A percentile compares a stretch with the other conserved stretches of the same genome.
These are phyloP conservation scores for Cyathus striatus DNA, from an alignment of 768 basidiomycete species.

Conservation along the genomic window DNA sequence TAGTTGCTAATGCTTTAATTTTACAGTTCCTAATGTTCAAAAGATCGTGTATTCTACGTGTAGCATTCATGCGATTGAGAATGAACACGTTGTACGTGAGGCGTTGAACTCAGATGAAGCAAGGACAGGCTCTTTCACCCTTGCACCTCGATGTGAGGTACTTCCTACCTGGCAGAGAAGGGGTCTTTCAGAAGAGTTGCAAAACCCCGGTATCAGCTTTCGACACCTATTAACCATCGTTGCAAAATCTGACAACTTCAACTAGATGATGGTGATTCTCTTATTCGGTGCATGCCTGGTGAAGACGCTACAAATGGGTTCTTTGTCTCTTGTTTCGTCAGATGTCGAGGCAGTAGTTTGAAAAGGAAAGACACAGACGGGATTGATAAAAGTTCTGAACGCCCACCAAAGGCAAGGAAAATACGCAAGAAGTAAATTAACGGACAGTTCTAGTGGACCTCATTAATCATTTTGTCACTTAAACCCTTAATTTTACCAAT, in stretches of 20 bases:
- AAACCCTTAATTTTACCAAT: too few relatives aligned
- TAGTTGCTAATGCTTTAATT: not conserved
- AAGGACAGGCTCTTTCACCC: constrained; percentile 46
- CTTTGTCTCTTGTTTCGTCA: constrained; percentile 92
- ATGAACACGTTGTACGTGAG: constrained; percentile 83
- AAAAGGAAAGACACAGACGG: constrained; percentile 18
- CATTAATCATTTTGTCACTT: too few relatives aligned
- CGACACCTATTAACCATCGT: too few relatives aligned
- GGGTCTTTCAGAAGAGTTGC: constrained; percentile 65
- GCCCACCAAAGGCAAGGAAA: constrained; percentile 11
- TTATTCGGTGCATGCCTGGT: constrained; percentile 71
- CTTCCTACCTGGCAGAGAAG: constrained; percentile 81
- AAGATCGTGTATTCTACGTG: constrained; percentile 98
- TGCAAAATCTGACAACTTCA: too few relatives aligned
- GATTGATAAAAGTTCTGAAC: constrained; percentile 4
- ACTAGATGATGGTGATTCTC: constrained; percentile 49
- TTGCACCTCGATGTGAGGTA: constrained; percentile 65
- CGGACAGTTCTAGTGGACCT: not conserved
- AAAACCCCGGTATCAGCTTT: constrained; percentile 38
- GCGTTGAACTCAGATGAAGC: constrained; percentile 75
- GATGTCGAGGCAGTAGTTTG: constrained; percentile 10
- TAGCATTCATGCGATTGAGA: constrained; percentile 85
- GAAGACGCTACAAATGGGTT: constrained; percentile 94
- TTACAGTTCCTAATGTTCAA: constrained; percentile 64
- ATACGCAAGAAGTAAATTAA: constrained; percentile 14